Evolutionary conservation across 1,139 yeast species (phyloP).

Genomic region (Saccharomyces hybrid): DNA sequence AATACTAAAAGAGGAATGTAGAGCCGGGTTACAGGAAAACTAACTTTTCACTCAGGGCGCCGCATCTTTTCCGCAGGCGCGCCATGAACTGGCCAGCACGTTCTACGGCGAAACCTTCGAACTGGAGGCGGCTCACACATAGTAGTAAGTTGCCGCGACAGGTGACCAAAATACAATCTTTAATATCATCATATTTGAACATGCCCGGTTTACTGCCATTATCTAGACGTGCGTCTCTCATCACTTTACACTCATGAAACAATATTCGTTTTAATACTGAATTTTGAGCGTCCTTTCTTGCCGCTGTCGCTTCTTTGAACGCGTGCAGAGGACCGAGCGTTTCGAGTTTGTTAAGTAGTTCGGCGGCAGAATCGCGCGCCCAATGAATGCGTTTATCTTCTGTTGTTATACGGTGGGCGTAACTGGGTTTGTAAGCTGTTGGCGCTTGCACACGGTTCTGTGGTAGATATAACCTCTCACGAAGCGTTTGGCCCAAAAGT

Average conservation of each 20-base stretch:
- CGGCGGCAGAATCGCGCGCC: conserved; percentile 34
- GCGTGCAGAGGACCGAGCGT: conserved; percentile 58
- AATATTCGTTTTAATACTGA: conserved; percentile 39
- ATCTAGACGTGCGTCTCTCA: background rate
- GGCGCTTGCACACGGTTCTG: conserved; percentile 11
- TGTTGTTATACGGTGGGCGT: conserved; percentile 51
- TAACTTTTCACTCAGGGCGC: conserved; percentile 17
- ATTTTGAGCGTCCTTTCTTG: background rate
- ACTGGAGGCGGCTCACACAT: conserved; percentile 36
- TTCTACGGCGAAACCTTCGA: conserved; percentile 50
- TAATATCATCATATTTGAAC: conserved; percentile 32
- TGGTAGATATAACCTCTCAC: conserved; percentile 30
- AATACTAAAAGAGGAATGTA: background rate
- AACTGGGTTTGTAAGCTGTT: conserved; percentile 36
- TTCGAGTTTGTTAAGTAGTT: conserved; percentile 41
- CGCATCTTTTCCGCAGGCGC: conserved; percentile 42
- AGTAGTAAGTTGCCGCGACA: conserved; percentile 40
- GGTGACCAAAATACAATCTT: conserved; percentile 34
- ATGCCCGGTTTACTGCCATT: conserved; percentile 35
- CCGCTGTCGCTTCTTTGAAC: conserved; percentile 36
- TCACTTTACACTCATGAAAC: conserved; percentile 33
- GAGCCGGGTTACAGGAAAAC: background rate
- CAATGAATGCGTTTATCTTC: conserved; percentile 42
- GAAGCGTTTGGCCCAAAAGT: conserved; percentile 40
- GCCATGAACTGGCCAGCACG: conserved; percentile 38